A percentile compares a stretch with the other conserved stretches of the same genome.
Conservation (phyloP, 148 eudicot genomes). For the Drosera capensis region DNA sequence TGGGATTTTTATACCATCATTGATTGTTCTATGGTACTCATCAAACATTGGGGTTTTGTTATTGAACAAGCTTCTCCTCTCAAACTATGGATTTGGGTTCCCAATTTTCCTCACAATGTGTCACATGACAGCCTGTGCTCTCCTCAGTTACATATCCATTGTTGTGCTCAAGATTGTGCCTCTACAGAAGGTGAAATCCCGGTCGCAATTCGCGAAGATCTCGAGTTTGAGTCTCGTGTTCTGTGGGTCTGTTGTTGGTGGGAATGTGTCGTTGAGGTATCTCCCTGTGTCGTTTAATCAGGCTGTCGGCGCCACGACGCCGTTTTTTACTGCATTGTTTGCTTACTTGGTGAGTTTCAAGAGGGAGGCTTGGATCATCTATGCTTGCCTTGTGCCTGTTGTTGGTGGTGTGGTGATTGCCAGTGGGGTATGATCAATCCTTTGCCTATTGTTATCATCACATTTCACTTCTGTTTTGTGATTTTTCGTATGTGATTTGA, state of each 20-base stretch:
- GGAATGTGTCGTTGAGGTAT: constrained; percentile 60
- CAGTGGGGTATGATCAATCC: constrained; percentile 55
- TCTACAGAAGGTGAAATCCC: constrained; percentile 55
- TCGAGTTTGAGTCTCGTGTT: constrained; percentile 65
- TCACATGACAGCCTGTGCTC: constrained; percentile 84
- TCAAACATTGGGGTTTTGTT: constrained; percentile 90
- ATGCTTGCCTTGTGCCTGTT: constrained; percentile 74
- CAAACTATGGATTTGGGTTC: constrained; percentile 73
- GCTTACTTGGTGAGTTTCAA: constrained; percentile 74
- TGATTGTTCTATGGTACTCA: constrained; percentile 73
- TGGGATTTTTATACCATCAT: constrained; percentile 36
- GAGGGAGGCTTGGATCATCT: constrained; percentile 77
- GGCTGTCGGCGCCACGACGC: constrained; percentile 98
- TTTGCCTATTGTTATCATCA: not conserved
- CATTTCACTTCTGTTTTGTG: not conserved
- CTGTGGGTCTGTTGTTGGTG: constrained; percentile 94
- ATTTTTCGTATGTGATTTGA: not conserved
- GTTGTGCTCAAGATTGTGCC: constrained; percentile 51
- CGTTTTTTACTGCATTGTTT: constrained; percentile 85
- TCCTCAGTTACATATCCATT: constrained; percentile 73
- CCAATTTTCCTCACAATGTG: constrained; percentile 94
- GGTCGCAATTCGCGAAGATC: constrained; percentile 50
- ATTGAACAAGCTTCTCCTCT: constrained; percentile 60
- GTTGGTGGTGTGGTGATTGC: constrained; percentile 96
- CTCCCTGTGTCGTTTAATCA: constrained; percentile 88